Base-by-base conservation (phyloP, 805 yeast species). In the Tetrapisispora phaffii region DNA sequence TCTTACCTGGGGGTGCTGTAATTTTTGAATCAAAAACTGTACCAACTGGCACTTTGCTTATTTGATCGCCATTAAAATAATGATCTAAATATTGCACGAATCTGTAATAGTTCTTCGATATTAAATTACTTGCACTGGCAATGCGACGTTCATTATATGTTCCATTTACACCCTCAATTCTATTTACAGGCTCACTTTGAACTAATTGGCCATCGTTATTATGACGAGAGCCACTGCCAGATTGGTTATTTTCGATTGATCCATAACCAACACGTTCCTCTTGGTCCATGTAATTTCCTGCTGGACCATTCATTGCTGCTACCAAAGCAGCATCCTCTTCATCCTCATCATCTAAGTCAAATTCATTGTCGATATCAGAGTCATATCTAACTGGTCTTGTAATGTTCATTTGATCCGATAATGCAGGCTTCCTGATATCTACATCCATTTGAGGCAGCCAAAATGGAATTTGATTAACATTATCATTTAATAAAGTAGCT, bases 381-480 rank as follows among this genome's bases (percentile, higher is more conserved):
- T 47, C 60, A 45, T 47, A 58, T 34, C 62, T 57, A 10, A 50
- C 50, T 3, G 65, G 66, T 42, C 66, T 58, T 28, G 58, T 56
- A 17, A 59, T 59, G 42, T 77, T 75, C 54, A 84, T 82, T 24
- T 67, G 66, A 23, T 59, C 53, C 12, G 63, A 55, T 39, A 69
- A 51, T 16, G 65, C 78, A 23, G 97, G 97, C 64, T 93, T 93
- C 60, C 95, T 79, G 54, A 93, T 93, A 62, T 93, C 98, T 39
- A 82, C 82, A 53, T 78, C 85, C 98, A 93, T 93, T 68, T 93
- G 98, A 10, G 97, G 96, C 50, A 80, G 73, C 99, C 99, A 93
- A 68, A 86, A 93, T 44, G 99, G 99, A 59, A 93, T 81, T 52
- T 86, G 74, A 43, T 80, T 76, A 34, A 88, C 87, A 63, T 73